Evolutionary conservation across 371 early-diverging fungal genomes (phyloP), one percentile per base, ranked within the genome.

Genomic region (Circinella umbellata): DNA sequence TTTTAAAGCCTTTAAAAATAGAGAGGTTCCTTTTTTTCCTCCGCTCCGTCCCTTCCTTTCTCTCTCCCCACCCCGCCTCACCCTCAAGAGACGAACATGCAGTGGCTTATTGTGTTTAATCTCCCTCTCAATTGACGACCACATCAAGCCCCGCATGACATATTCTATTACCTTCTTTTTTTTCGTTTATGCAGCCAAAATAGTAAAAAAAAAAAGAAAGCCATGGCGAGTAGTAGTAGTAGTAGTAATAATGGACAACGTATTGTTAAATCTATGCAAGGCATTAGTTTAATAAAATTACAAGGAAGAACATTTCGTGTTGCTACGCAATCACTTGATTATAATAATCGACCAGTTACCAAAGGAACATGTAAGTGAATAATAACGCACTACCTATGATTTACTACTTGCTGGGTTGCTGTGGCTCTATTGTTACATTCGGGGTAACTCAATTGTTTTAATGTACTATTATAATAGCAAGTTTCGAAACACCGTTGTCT

Each of bases 281-380:
- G 76, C 66, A 72, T 79, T 11, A 76, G 65, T 48, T 65, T 79
- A 34, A 68, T 78, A 8, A 74, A 73, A n/a, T 75, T 74, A 14
- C 72, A 76, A 67, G 64, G 67, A 7, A 55, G 76, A 20, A 68
- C 68, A 13, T 76, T 74, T 34, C 70, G 79, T 13, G 71, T 79
- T 20, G 55, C 76, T 3, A 67, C 76, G 0, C 48, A 54, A 11
- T 78, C 76, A 7, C 49, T 76, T 35, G 27, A 27, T 27, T 1
- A 18, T 34, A 51, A 51, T 51, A 51, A 51, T 5, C 51, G 51
- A 51, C 6, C 51, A 0, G 15, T 8, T 51, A 5, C 17, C 51
- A 13, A 4, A n/a, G 6, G 7, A 51, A 8, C 15, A 5, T 17
- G 51, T 51, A 51, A 51, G 51, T 1, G 3, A 14, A n/a, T 15